A percentile compares a stretch with the other conserved stretches of the same genome.
These are phyloP conservation scores for Solanum hybrid DNA, from an alignment of 305 asterid genomes.

Conservation along the genomic window DNA sequence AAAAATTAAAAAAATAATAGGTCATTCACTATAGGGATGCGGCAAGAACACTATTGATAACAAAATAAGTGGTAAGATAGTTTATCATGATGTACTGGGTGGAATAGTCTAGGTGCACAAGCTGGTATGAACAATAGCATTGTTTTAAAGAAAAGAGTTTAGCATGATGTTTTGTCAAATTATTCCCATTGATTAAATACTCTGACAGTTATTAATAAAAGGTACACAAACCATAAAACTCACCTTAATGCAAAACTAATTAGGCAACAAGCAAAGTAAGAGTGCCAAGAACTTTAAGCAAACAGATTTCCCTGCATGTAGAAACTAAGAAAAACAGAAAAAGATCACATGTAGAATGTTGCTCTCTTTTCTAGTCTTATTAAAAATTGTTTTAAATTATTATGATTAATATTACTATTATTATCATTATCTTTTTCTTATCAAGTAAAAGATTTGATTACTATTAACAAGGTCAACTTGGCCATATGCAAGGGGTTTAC, in stretches of 20 bases:
- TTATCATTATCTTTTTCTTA: neutral
- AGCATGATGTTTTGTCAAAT: neutral
- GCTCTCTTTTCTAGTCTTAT: neutral
- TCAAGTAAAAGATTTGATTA: neutral
- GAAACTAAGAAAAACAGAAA: neutral
- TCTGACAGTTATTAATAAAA: neutral
- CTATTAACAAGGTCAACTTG: neutral
- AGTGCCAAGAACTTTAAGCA: neutral
- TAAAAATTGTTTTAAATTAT: neutral
- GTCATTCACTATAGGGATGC: neutral
- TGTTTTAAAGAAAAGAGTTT: neutral
- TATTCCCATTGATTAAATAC: neutral
- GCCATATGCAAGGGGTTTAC: neutral
- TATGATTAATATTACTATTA: neutral
- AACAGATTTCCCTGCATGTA: neutral
- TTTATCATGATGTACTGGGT: neutral
- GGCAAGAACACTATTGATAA: neutral
- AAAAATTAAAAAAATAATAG: no score
- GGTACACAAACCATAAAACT: neutral
- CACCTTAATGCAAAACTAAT: neutral
- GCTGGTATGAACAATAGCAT: neutral
- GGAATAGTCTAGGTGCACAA: neutral
- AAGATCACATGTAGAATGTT: neutral
- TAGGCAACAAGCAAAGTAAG: neutral
- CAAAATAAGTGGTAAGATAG: neutral